Conservation (phyloP, 805 yeast genomes). For the Metschnikowia similis region DNA sequence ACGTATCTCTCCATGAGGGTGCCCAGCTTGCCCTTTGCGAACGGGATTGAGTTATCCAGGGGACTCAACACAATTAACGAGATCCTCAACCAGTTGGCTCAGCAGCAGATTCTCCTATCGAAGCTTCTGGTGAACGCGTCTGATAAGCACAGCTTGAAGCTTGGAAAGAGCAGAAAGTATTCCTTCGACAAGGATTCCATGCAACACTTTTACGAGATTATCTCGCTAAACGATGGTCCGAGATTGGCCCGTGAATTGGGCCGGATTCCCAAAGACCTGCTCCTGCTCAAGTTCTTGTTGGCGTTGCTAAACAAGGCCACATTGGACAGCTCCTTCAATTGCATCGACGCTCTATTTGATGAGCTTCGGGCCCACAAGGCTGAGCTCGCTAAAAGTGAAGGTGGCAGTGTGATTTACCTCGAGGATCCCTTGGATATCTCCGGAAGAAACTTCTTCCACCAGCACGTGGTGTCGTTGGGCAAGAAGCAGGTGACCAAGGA, state of each 20-base stretch:
- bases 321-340: constrained; percentile 45
- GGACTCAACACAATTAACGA: constrained; percentile 51
- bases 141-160: constrained; percentile 16
- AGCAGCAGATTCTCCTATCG: constrained; percentile 21
- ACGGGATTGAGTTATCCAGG: constrained; percentile 55
- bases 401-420: not conserved
- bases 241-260: constrained; percentile 41
- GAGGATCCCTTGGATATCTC: constrained; percentile 62
- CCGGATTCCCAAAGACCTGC: constrained; percentile 35
- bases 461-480: constrained; percentile 74
- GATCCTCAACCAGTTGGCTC: constrained; percentile 50
- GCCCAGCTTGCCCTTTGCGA: constrained; percentile 71
- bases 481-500: constrained; percentile 45
- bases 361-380: constrained; percentile 10
- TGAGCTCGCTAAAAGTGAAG: not conserved
- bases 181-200: constrained; percentile 25
- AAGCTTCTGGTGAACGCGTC: constrained; percentile 3
- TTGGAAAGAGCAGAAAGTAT: constrained; percentile 21
- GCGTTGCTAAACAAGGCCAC: constrained; percentile 66
- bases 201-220: constrained; percentile 21
- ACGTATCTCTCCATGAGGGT: constrained; percentile 58
- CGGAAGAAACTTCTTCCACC: constrained; percentile 82
- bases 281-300: constrained; percentile 53
- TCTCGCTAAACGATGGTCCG: constrained; percentile 40
- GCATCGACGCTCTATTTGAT: constrained; percentile 50